Evolutionary conservation across 2,329 filamentous ascomycete species (phyloP).

Genomic region (Aspergillus awamori): DNA sequence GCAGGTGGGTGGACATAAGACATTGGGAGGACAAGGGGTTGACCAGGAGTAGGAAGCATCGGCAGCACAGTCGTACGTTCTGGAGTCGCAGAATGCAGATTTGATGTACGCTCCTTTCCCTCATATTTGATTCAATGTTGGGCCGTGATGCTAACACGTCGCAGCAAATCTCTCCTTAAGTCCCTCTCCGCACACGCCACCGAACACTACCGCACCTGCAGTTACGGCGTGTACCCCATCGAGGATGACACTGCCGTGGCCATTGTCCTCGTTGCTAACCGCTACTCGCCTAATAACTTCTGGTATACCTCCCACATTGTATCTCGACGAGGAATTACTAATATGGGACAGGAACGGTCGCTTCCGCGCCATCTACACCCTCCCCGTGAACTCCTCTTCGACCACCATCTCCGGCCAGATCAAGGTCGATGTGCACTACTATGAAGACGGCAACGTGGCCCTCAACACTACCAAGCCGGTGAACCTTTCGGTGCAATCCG

Average conservation of each 20-base stretch:
- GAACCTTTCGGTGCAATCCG: constrained; percentile 62
- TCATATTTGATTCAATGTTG: too few species aligned
- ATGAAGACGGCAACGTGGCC: constrained; percentile 97
- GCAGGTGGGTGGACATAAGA: constrained; percentile 55
- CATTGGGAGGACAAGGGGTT: constrained; percentile 19
- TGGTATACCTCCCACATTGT: constrained; percentile 58
- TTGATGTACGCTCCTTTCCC: constrained; percentile 66
- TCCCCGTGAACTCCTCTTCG: constrained; percentile 60
- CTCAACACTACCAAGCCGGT: constrained; percentile 84
- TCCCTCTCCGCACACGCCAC: constrained; percentile 72
- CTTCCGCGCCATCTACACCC: constrained; percentile 87
- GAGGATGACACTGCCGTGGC: constrained; percentile 76
- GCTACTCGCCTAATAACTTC: constrained; percentile 97
- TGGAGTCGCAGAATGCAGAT: constrained; percentile 76
- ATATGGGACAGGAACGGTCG: constrained; percentile 76
- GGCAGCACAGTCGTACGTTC: constrained; percentile 72
- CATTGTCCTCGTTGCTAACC: constrained; percentile 86
- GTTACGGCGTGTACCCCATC: constrained; percentile 80
- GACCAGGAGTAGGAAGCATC: constrained; percentile 70
- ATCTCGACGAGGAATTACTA: too few species aligned
- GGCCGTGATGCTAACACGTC: not conserved
- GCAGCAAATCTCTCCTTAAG: constrained; percentile 81
- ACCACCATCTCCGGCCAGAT: constrained; percentile 73
- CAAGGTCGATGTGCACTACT: constrained; percentile 97
- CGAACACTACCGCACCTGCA: constrained; percentile 85